These are phyloP conservation scores for Zygosaccharomyces siamensis DNA, from an alignment of 805 yeast genomes.

Conservation along the genomic window DNA sequence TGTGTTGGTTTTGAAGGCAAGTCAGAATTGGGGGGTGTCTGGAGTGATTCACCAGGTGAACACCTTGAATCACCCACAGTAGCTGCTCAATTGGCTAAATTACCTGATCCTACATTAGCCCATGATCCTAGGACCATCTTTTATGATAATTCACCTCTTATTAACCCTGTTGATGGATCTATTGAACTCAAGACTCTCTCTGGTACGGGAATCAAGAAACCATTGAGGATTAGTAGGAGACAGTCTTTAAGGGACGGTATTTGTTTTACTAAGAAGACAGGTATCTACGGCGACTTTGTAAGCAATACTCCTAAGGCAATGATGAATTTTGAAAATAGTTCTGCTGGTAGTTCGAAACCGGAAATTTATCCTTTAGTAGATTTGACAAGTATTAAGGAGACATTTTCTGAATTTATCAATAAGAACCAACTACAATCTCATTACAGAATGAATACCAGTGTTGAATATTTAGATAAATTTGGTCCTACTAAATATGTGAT, in stretches of 20 bases:
- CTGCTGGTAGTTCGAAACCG: slow-evolving; percentile 1
- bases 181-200: slow-evolving; percentile 11
- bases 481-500: slow-evolving; percentile 34
- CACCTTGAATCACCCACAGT: slow-evolving; percentile 10
- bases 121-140: slow-evolving; percentile 11
- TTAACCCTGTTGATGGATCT: slow-evolving; percentile 7
- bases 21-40: slow-evolving; percentile 42
- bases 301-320: slow-evolving; percentile 19
- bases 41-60: slow-evolving; percentile 32
- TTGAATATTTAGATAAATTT: slow-evolving; percentile 18
- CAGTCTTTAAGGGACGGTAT: slow-evolving; percentile 14
- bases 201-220: slow-evolving; percentile 15
- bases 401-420: slow-evolving; percentile 7
- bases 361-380: slow-evolving; percentile 14
- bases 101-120: slow-evolving; percentile 8
- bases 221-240: slow-evolving; percentile 10
- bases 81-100: slow-evolving; percentile 10
- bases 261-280: slow-evolving; percentile 15
- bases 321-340: slow-evolving; percentile 14
- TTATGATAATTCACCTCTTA: slow-evolving; percentile 17
- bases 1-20: slow-evolving; percentile 45
- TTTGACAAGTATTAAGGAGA: slow-evolving; percentile 10
- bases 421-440: slow-evolving; percentile 4
- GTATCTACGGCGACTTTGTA: slow-evolving; percentile 16
- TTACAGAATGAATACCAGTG: slow-evolving; percentile 15